Base-by-base conservation (phyloP, 2,329 filamentous ascomycete genomes). In the Coccinonectria pachysandricola region DNA sequence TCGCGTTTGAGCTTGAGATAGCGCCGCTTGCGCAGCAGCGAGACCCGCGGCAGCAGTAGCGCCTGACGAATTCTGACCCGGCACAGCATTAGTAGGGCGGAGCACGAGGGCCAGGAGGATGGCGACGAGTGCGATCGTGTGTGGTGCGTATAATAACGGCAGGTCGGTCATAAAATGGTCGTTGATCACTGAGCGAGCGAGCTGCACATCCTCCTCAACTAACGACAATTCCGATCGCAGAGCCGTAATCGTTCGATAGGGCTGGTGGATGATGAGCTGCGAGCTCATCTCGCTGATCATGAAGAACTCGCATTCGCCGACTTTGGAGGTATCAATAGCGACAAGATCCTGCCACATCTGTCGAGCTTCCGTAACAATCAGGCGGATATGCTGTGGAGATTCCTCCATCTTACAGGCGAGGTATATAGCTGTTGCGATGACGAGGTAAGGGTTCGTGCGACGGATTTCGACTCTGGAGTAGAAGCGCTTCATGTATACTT, bases 321-420 rank as follows among this genome's bases (percentile, higher is more conserved):
- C 70, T 46, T 85, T 84, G 29, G 81, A 76, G 7, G 82, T 80
- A 53, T 94, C 86, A 31, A 77, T 71, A 20, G 71, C 65, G 40
- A 83, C 73, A 32, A 80, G 71, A 38, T 87, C 82, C 45, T 83
- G 78, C 84, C 85, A 94, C 33, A 92, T 68, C 31, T 79, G 73
- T 17, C 85, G 76, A 4, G 87, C 85, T 54, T 98, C 91, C 23
- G 75, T 79, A 8, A 91, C 78, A 32, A 98, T 79, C 37, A 93
- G 71, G 15, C 91, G 75, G 46, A 98, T 96, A 53, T 98, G 91
- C 53, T 96, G 88, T 3, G 91, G 91, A 26, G 79, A 87, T 55
- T 98, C 91, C 54, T 98, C 91, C 75, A 93, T 94, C 59, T 98
- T 98, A 62, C 86, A 94, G 12, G 91, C 87, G 18, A 98, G 65